A percentile compares a stretch with the other conserved stretches of the same genome.
phyloP scores from a whole-genome alignment of 164 flowering plant genomes.

The Amborella trichopoda region DNA sequence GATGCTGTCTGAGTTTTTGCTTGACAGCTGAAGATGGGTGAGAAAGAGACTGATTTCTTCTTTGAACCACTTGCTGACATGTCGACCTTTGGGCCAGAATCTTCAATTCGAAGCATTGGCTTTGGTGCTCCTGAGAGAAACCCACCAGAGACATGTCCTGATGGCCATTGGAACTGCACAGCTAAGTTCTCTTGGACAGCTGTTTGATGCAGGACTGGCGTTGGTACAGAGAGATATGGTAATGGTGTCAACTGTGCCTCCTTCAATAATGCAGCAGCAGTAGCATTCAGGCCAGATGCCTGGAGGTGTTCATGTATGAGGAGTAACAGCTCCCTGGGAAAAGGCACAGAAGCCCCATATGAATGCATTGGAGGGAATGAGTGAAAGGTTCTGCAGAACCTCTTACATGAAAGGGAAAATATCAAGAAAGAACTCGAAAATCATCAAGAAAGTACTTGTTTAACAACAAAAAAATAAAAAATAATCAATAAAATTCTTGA shows the following conservation, averaged over 20 bases:
- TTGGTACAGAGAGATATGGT: conserved; percentile 54
- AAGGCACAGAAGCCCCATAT: no score
- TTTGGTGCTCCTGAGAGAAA: conserved; percentile 39
- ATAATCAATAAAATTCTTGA: no score
- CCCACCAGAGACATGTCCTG: conserved; percentile 51
- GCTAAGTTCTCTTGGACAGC: conserved; percentile 42
- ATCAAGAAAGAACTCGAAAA: no score
- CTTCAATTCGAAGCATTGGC: conserved; percentile 14
- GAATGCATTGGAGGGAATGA: no score
- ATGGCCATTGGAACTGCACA: conserved; percentile 70
- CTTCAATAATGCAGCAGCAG: conserved; percentile 62
- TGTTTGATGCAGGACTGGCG: conserved; percentile 49
- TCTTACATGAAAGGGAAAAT: no score
- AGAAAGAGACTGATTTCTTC: conserved; percentile 49
- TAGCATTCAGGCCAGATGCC: conserved; percentile 61
- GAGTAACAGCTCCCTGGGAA: conserved; percentile 79
- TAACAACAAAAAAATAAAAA: no score
- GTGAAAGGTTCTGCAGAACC: no score
- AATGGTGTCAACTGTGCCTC: conserved; percentile 86
- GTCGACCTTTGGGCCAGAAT: conserved; percentile 22
- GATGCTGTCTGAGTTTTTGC: conserved; percentile 25
- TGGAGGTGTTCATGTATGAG: conserved; percentile 93
- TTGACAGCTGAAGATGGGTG: conserved; percentile 38
- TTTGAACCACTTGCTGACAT: conserved; percentile 22
- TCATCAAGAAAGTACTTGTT: no score